Evolutionary conservation across 352 stramenopile species (phyloP).

Genomic region (Elongisporangium prolatum): DNA sequence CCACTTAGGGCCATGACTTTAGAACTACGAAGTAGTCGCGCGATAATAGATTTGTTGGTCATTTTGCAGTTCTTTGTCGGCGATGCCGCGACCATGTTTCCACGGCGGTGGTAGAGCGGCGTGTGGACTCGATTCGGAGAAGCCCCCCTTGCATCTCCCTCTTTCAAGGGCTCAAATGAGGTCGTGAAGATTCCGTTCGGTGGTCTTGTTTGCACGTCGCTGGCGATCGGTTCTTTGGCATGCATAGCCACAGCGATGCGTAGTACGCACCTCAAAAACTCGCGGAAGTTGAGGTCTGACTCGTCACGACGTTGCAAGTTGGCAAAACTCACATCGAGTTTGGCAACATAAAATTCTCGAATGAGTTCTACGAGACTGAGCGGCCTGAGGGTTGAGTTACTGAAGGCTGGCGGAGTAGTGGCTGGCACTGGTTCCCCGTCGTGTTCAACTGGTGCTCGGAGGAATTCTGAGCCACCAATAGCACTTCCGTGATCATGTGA

Average conservation of each 20-base stretch:
- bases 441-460: conserved; percentile 35
- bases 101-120: conserved; percentile 42
- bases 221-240: conserved; percentile 13
- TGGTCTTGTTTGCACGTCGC: conserved; percentile 5
- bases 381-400: conserved; percentile 30
- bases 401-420: conserved; percentile 15
- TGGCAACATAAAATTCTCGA: conserved; percentile 66
- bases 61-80: conserved; percentile 58
- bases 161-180: conserved; percentile 47
- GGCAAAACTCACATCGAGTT: conserved; percentile 66
- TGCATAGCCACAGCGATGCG: conserved; percentile 70
- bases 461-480: conserved; percentile 27
- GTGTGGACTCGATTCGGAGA: conserved; percentile 18
- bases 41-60: conserved; percentile 58
- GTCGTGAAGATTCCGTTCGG: conserved; percentile 38
- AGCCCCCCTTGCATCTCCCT: conserved; percentile 21
- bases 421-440: conserved; percentile 48
- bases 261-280: conserved; percentile 69
- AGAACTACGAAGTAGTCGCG: conserved; percentile 46
- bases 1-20: conserved; percentile 13
- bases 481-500: not conserved
- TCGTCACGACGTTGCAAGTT: conserved; percentile 41
- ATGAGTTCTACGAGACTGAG: conserved; percentile 64
- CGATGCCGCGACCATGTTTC: conserved; percentile 39
- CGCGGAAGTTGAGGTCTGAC: conserved; percentile 57